These are phyloP conservation scores for Phoma sp. DNA, from an alignment of 2,329 filamentous ascomycete species.

Conservation along the genomic window DNA sequence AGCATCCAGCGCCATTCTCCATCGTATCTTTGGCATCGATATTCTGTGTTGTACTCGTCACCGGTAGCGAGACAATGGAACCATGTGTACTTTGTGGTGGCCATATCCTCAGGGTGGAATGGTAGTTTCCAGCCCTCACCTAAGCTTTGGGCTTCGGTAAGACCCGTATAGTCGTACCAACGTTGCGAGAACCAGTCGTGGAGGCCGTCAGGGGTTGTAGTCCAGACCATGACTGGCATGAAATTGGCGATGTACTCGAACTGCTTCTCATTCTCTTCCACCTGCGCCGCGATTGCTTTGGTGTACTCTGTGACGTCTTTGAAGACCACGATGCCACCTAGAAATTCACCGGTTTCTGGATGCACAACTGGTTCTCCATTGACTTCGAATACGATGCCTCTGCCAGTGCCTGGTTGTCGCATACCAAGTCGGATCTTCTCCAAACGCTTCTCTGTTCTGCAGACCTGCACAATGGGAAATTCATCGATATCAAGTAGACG, in stretches of 20 bases:
- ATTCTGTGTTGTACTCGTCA: slow-evolving; percentile 70
- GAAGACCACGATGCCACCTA: slow-evolving; percentile 75
- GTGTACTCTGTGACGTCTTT: slow-evolving; percentile 75
- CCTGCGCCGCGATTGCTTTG: slow-evolving; percentile 72
- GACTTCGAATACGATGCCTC: slow-evolving; percentile 67
- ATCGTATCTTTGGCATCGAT: slow-evolving; percentile 69
- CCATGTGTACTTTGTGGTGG: slow-evolving; percentile 64
- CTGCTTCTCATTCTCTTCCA: slow-evolving; percentile 72
- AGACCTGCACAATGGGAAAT: slow-evolving; percentile 70
- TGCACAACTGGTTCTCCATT: slow-evolving; percentile 72
- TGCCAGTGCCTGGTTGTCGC: slow-evolving; percentile 60
- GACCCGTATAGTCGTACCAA: slow-evolving; percentile 80
- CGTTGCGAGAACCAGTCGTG: slow-evolving; percentile 77
- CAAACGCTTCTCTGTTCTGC: slow-evolving; percentile 67
- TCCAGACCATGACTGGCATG: slow-evolving; percentile 69
- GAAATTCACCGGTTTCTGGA: slow-evolving; percentile 70
- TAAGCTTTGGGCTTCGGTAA: slow-evolving; percentile 66
- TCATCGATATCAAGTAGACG: slow-evolving; percentile 63
- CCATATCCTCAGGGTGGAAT: slow-evolving; percentile 74
- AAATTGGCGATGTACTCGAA: slow-evolving; percentile 79
- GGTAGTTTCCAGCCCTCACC: slow-evolving; percentile 68
- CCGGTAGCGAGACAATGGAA: slow-evolving; percentile 68
- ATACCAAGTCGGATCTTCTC: slow-evolving; percentile 66
- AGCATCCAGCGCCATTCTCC: slow-evolving; percentile 83
- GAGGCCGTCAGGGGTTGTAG: slow-evolving; percentile 68